Conservation (phyloP, 192 early-diverging fungal species). For the Linnemannia elongata region DNA sequence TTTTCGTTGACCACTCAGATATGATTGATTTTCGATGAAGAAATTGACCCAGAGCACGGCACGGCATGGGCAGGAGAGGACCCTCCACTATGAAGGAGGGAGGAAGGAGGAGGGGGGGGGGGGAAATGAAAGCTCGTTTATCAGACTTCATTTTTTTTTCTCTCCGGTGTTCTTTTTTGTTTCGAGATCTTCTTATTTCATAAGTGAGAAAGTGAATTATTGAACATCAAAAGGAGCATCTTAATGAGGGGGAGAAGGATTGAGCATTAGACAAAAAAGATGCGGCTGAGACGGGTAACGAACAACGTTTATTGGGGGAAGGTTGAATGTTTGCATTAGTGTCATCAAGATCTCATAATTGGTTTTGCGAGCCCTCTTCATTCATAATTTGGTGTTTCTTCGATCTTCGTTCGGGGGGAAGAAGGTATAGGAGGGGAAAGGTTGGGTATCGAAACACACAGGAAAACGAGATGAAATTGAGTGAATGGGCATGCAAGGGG, state of each 20-base stretch:
- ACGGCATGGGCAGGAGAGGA: no score
- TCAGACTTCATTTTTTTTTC: background rate
- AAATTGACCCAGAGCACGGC: no score
- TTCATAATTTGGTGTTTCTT: background rate
- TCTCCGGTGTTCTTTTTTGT: background rate
- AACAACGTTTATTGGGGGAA: background rate
- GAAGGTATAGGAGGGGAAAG: background rate
- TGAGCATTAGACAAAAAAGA: background rate
- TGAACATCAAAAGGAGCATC: background rate
- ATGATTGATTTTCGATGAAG: no score
- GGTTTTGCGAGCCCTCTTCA: constrained; percentile 4
- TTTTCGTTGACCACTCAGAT: no score
- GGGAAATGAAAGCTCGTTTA: no score
- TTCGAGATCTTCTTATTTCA: constrained; percentile 1
- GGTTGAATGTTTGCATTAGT: background rate
- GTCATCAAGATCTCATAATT: background rate
- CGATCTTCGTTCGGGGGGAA: background rate
- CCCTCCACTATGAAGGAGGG: no score
- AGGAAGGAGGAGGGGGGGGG: no score
- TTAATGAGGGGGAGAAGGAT: background rate
- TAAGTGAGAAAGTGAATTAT: background rate
- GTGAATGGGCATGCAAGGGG: background rate
- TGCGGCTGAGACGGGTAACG: constrained; percentile 7
- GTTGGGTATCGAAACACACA: background rate
- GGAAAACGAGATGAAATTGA: no score